Evolutionary conservation across 2,329 filamentous ascomycete genomes (phyloP).

Genomic region (Samsoniella hepiali): DNA sequence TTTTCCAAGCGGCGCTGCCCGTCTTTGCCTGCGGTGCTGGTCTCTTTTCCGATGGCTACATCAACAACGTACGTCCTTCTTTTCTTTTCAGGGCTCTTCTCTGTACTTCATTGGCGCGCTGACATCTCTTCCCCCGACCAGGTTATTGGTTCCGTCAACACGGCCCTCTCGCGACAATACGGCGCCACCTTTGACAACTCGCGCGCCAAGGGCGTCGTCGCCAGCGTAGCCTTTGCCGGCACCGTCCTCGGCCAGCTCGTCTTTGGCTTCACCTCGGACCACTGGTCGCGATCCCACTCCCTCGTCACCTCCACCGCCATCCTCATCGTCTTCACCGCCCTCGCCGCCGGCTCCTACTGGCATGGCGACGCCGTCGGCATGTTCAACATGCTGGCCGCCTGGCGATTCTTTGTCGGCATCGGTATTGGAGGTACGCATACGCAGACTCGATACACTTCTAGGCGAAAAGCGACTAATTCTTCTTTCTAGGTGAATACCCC

Average conservation of each 20-base stretch:
- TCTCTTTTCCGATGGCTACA: slow-evolving; percentile 86
- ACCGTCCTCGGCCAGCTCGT: slow-evolving; percentile 78
- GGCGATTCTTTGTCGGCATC: slow-evolving; percentile 77
- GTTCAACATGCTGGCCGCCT: slow-evolving; percentile 73
- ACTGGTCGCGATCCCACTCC: slow-evolving; percentile 80
- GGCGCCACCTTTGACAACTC: slow-evolving; percentile 65
- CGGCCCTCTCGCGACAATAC: slow-evolving; percentile 69
- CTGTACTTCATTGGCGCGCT: background rate
- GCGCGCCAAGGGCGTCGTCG: slow-evolving; percentile 68
- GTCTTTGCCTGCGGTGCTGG: slow-evolving; percentile 87
- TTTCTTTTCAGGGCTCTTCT: background rate
- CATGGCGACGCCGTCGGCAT: slow-evolving; percentile 66
- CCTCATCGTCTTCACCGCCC: slow-evolving; percentile 77
- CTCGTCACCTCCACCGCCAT: slow-evolving; percentile 79
- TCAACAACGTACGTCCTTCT: slow-evolving; percentile 65
- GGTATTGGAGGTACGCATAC: slow-evolving; percentile 64
- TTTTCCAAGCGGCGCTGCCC: slow-evolving; percentile 44
- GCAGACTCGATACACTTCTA: background rate
- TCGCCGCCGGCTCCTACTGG: slow-evolving; percentile 74
- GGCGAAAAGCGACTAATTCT: background rate
- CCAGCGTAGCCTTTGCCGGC: slow-evolving; percentile 80
- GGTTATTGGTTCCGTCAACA: slow-evolving; percentile 87
- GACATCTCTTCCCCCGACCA: slow-evolving; percentile 27
- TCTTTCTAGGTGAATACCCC: slow-evolving; percentile 63
- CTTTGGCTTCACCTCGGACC: slow-evolving; percentile 79